These are phyloP conservation scores for Aspergillus ochraceus DNA, from an alignment of 2,329 filamentous ascomycete genomes.

Conservation along the genomic window DNA sequence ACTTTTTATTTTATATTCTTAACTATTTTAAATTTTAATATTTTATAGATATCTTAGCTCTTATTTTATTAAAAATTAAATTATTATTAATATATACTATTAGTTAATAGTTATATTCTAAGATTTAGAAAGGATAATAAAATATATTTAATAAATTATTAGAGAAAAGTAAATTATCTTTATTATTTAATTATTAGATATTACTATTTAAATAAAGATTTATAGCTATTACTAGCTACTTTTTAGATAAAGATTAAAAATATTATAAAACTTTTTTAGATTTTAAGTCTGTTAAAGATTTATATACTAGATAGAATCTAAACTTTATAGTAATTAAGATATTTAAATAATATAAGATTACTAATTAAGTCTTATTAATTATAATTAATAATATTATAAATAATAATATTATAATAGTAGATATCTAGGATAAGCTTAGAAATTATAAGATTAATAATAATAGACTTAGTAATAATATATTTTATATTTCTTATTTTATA, in stretches of 20 bases:
- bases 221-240: neutral
- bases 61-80: neutral
- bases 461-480: neutral
- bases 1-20: neutral
- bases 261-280: neutral
- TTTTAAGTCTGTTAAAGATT: neutral
- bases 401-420: neutral
- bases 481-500: neutral
- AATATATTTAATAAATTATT: neutral
- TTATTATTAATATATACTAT: neutral
- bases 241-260: neutral
- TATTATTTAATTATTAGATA: neutral
- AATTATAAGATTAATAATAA: neutral
- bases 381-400: neutral
- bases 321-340: neutral
- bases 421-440: neutral
- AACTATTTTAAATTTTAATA: neutral
- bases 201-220: neutral
- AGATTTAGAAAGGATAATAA: neutral
- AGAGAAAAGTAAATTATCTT: neutral
- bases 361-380: neutral
- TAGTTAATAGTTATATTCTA: neutral
- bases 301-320: neutral
- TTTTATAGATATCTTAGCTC: neutral
- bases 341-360: neutral